Conservation (phyloP, 768 basidiomycete species). For the Tephrocybe sp. region DNA sequence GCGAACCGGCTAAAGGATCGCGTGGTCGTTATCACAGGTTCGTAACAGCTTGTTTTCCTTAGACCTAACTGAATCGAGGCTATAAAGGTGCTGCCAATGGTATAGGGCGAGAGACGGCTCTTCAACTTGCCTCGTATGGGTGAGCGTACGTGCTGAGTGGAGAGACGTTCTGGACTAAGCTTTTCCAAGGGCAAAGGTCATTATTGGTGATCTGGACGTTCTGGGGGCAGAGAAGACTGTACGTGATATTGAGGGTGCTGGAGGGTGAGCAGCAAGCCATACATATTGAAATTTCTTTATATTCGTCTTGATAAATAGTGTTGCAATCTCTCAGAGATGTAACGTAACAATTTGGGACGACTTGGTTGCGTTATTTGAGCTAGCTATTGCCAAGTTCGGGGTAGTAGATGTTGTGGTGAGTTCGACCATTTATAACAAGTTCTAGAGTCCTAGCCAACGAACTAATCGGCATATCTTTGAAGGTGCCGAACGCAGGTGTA, state of each 20-base stretch:
- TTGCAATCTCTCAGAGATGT: slow-evolving; percentile 41
- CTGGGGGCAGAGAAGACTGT: slow-evolving; percentile 39
- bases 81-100: slow-evolving; percentile 47
- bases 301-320: slow-evolving; percentile 25
- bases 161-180: background rate
- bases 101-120: slow-evolving; percentile 50
- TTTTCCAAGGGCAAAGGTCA: slow-evolving; percentile 44
- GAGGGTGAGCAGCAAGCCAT: slow-evolving; percentile 39
- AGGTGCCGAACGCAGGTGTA: slow-evolving; percentile 53
- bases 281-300: background rate
- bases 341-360: slow-evolving; percentile 56
- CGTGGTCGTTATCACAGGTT: slow-evolving; percentile 54
- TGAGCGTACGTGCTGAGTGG: slow-evolving; percentile 19
- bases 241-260: slow-evolving; percentile 34
- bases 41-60: background rate
- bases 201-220: slow-evolving; percentile 51
- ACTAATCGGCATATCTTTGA: slow-evolving; percentile 1
- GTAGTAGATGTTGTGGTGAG: slow-evolving; percentile 54
- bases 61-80: background rate
- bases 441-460: background rate
- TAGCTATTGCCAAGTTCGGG: slow-evolving; percentile 43
- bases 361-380: slow-evolving; percentile 48
- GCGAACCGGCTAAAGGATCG: slow-evolving; percentile 40
- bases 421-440: background rate
- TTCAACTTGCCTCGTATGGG: slow-evolving; percentile 52